A percentile compares a stretch with the other conserved stretches of the same genome.
Conservation (phyloP, 192 early-diverging fungal genomes). For the Lunasporangiospora selenospora region DNA sequence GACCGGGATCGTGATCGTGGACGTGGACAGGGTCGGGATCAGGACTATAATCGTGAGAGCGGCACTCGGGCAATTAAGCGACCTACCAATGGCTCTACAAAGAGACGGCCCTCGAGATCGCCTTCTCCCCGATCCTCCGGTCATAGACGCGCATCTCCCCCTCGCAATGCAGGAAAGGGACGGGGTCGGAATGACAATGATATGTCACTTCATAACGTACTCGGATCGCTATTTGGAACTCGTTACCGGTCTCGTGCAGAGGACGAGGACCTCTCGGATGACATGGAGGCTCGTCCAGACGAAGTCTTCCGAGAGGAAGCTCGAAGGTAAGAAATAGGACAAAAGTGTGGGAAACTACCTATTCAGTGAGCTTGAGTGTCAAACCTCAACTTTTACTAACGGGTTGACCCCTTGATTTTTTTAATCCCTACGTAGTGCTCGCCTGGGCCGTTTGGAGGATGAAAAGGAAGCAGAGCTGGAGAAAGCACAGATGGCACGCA, state of each 20-base stretch:
- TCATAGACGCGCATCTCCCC: constrained; percentile 11
- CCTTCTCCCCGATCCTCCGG: constrained; percentile 15
- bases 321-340: constrained; percentile 29
- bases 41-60: constrained; percentile 1
- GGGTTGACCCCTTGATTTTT: no score
- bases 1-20: constrained; percentile 25
- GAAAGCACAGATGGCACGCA: constrained; percentile 13
- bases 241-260: constrained; percentile 14
- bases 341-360: no score
- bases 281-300: constrained; percentile 40
- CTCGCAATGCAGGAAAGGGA: constrained; percentile 7
- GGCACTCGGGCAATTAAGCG: constrained; percentile 4
- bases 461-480: constrained; percentile 38
- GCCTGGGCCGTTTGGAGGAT: constrained; percentile 33
- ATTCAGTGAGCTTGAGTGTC: no score
- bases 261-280: constrained; percentile 39
- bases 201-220: constrained; percentile 18
- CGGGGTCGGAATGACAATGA: constrained; percentile 33
- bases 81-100: background rate
- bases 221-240: constrained; percentile 24
- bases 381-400: no score
- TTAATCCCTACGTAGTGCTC: constrained; percentile 14
- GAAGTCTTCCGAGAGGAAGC: constrained; percentile 46
- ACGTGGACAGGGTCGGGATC: constrained; percentile 5
- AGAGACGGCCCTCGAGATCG: constrained; percentile 15